Evolutionary conservation across 2,329 filamentous ascomycete genomes (phyloP).

Genomic region (Cladosporium cucumerinum): DNA sequence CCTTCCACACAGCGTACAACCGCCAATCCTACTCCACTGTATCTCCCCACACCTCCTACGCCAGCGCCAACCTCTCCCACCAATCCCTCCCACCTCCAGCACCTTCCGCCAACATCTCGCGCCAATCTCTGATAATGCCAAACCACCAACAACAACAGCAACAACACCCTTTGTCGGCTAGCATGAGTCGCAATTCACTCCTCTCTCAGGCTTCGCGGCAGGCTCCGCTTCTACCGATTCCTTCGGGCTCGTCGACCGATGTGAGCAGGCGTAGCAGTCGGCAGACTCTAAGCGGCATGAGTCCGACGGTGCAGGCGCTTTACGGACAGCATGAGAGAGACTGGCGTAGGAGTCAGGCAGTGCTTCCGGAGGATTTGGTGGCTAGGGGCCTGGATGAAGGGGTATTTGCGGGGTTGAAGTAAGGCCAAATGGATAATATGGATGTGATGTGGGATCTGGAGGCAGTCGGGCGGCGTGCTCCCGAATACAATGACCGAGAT

Average conservation of each 20-base stretch:
- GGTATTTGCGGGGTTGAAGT: constrained; percentile 13
- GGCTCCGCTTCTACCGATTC: neutral
- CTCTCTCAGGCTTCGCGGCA: constrained; percentile 1
- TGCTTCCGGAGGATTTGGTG: constrained; percentile 14
- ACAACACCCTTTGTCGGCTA: neutral
- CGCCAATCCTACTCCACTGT: neutral
- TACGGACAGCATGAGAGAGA: constrained; percentile 16
- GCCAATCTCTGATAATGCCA: constrained; percentile 3
- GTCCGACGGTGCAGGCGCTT: constrained; percentile 13
- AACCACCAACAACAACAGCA: constrained; percentile 12
- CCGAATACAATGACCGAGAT: neutral
- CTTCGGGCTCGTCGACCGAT: neutral
- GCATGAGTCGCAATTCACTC: neutral
- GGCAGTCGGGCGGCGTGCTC: neutral
- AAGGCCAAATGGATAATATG: neutral
- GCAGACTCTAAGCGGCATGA: constrained; percentile 15
- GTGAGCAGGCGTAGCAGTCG: constrained; percentile 1
- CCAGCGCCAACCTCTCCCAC: neutral
- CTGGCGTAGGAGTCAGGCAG: constrained; percentile 13
- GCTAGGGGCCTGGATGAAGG: constrained; percentile 14
- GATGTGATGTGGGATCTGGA: neutral
- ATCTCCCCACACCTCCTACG: neutral
- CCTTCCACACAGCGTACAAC: constrained; percentile 11
- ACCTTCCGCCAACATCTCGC: constrained; percentile 10
- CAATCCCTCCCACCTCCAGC: neutral